phyloP scores from a whole-genome alignment of 345 rosid genomes.

The Physaria fendleri region DNA sequence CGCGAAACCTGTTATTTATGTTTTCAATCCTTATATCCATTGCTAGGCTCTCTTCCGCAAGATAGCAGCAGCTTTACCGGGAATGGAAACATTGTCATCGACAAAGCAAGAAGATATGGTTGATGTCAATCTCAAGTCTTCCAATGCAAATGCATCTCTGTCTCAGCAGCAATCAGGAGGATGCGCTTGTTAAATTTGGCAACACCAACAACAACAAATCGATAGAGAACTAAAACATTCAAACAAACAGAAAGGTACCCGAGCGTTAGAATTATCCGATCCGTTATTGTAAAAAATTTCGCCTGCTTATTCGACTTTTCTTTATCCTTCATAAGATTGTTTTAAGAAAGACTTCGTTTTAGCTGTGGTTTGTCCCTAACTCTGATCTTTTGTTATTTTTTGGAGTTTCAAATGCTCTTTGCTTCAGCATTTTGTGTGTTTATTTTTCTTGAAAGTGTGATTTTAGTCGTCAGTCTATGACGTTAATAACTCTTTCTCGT shows the following conservation, averaged over 20 bases:
- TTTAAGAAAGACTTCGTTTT: slow-evolving; percentile 1
- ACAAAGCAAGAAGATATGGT: slow-evolving; percentile 93
- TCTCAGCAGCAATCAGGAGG: slow-evolving; percentile 73
- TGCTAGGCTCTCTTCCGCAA: slow-evolving; percentile 73
- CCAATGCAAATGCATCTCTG: slow-evolving; percentile 54
- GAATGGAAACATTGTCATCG: slow-evolving; percentile 89
- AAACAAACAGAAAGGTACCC: background rate
- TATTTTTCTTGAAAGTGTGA: background rate
- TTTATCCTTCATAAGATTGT: background rate
- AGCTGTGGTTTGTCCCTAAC: slow-evolving; percentile 11
- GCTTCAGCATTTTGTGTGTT: slow-evolving; percentile 2
- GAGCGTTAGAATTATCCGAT: slow-evolving; percentile 1
- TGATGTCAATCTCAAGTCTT: slow-evolving; percentile 81
- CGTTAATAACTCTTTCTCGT: slow-evolving; percentile 1
- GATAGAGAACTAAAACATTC: background rate
- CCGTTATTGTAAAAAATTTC: slow-evolving; percentile 25
- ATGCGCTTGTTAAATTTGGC: slow-evolving; percentile 53
- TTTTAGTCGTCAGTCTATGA: slow-evolving; percentile 9
- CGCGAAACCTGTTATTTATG: background rate
- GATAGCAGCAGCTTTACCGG: slow-evolving; percentile 90
- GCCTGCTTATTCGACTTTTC: slow-evolving; percentile 7
- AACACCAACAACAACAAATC: slow-evolving; percentile 4
- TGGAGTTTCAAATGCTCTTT: slow-evolving; percentile 11
- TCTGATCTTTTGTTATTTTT: slow-evolving; percentile 11
- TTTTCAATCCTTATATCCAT: background rate